A percentile compares a stretch with the other conserved stretches of the same genome.
These are phyloP conservation scores for Salix caprea DNA, from an alignment of 345 rosid genomes.

Conservation along the genomic window DNA sequence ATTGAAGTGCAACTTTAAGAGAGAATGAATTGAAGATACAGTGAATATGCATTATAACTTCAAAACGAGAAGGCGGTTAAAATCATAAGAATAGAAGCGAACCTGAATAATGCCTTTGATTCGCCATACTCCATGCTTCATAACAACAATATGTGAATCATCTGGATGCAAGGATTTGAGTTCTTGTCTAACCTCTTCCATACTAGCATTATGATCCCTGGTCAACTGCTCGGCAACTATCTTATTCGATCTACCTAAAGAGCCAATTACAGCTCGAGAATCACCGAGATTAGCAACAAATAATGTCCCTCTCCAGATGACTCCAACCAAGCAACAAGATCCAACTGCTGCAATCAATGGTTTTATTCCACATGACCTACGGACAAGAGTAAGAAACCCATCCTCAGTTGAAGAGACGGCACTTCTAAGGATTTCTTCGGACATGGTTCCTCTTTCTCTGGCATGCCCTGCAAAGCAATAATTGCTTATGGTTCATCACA, in stretches of 20 bases:
- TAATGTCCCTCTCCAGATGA: slow-evolving; percentile 76
- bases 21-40: neutral
- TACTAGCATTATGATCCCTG: slow-evolving; percentile 75
- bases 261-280: slow-evolving; percentile 88
- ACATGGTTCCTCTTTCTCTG: slow-evolving; percentile 49
- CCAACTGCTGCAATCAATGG: slow-evolving; percentile 86
- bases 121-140: slow-evolving; percentile 96
- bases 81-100: slow-evolving; percentile 11
- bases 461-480: slow-evolving; percentile 48
- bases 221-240: slow-evolving; percentile 80
- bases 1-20: neutral
- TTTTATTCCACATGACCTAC: slow-evolving; percentile 55
- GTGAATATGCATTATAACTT: neutral
- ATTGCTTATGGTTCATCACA: slow-evolving; percentile 8
- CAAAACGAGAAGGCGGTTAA: neutral
- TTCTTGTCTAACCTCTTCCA: slow-evolving; percentile 89
- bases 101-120: slow-evolving; percentile 99
- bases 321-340: slow-evolving; percentile 88
- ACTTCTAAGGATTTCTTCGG: slow-evolving; percentile 64
- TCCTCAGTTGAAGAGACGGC: slow-evolving; percentile 84
- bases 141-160: slow-evolving; percentile 71
- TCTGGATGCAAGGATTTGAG: slow-evolving; percentile 82
- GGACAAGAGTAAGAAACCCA: slow-evolving; percentile 84
- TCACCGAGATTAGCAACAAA: slow-evolving; percentile 88
- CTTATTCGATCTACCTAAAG: slow-evolving; percentile 53